These are phyloP conservation scores for Colletotrichum sansevieriae DNA, from an alignment of 2,329 filamentous ascomycete species.

Conservation along the genomic window DNA sequence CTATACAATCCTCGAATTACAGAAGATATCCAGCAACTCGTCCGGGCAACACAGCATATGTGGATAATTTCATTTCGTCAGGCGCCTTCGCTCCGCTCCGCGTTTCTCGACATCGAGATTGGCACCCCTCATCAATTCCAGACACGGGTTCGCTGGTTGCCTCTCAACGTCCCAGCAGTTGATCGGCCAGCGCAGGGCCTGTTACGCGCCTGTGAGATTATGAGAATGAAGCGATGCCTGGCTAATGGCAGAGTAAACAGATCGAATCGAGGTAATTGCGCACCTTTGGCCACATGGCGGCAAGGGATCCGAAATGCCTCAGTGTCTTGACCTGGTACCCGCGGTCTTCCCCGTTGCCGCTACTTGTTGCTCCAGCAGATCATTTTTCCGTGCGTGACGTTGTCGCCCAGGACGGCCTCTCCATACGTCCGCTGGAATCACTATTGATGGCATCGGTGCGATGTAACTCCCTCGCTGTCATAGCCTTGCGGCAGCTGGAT, in stretches of 20 bases:
- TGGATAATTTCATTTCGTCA: slow-evolving; percentile 38
- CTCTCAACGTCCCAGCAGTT: slow-evolving; percentile 7
- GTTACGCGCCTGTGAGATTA: neutral
- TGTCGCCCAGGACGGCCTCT: slow-evolving; percentile 6
- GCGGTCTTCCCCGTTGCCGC: slow-evolving; percentile 18
- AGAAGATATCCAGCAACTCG: slow-evolving; percentile 33
- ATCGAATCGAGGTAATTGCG: slow-evolving; percentile 9
- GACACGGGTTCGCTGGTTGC: slow-evolving; percentile 10
- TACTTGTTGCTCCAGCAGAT: neutral
- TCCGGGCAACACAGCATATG: slow-evolving; percentile 30
- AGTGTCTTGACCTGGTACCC: slow-evolving; percentile 16
- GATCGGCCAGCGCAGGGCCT: slow-evolving; percentile 14
- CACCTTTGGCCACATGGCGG: slow-evolving; percentile 33
- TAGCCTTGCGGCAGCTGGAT: neutral
- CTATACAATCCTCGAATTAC: slow-evolving; percentile 7
- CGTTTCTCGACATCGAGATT: slow-evolving; percentile 33
- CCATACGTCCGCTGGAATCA: neutral
- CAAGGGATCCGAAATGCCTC: slow-evolving; percentile 13
- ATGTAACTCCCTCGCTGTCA: neutral
- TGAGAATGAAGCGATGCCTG: slow-evolving; percentile 7
- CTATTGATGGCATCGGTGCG: neutral
- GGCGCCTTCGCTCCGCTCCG: slow-evolving; percentile 20
- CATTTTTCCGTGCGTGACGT: slow-evolving; percentile 18
- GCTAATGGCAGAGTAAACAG: slow-evolving; percentile 9
- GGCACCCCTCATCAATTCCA: slow-evolving; percentile 30